Evolutionary conservation across 768 basidiomycete genomes (phyloP).

Genomic region (Panus rudis): DNA sequence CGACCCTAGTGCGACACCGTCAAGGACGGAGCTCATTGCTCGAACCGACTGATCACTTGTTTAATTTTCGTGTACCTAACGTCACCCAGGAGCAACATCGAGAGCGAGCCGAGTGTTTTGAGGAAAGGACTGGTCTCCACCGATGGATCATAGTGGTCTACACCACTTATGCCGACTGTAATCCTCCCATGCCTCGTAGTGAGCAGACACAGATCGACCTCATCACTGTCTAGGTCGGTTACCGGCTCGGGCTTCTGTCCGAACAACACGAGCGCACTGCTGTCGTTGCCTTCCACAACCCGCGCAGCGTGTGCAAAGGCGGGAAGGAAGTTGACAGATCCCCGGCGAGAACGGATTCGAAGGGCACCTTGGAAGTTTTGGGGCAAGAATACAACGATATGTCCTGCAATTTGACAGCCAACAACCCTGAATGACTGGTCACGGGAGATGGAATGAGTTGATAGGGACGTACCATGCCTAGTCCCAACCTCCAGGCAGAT

Average conservation of each 20-base stretch:
- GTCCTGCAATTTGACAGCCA: constrained; percentile 1
- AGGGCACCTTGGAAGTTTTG: constrained; percentile 9
- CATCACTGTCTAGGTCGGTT: constrained; percentile 4
- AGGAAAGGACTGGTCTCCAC: constrained; percentile 1
- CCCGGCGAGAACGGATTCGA: constrained; percentile 2
- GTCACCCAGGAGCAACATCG: constrained; percentile 8
- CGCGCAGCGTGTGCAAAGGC: constrained; percentile 8
- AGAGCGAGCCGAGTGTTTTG: constrained; percentile 6
- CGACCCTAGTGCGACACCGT: too few relatives aligned
- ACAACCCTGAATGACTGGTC: neutral
- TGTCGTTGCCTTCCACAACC: constrained; percentile 9
- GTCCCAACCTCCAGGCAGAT: constrained; percentile 10
- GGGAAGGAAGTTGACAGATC: constrained; percentile 10
- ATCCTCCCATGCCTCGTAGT: constrained; percentile 5
- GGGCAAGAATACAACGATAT: constrained; percentile 10
- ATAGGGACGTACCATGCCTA: constrained; percentile 3
- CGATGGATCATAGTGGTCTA: constrained; percentile 7
- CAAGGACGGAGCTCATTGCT: too few relatives aligned
- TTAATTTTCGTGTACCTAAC: too few relatives aligned
- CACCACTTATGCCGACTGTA: constrained; percentile 9
- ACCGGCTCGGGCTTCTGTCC: constrained; percentile 2
- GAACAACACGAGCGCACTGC: constrained; percentile 10
- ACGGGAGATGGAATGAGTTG: neutral
- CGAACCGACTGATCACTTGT: too few relatives aligned
- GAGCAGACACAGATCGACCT: constrained; percentile 5